Evolutionary conservation across 2,329 filamentous ascomycete genomes (phyloP), one percentile per base, ranked within the genome.

Genomic region (Raffaelea deltoideospora): DNA sequence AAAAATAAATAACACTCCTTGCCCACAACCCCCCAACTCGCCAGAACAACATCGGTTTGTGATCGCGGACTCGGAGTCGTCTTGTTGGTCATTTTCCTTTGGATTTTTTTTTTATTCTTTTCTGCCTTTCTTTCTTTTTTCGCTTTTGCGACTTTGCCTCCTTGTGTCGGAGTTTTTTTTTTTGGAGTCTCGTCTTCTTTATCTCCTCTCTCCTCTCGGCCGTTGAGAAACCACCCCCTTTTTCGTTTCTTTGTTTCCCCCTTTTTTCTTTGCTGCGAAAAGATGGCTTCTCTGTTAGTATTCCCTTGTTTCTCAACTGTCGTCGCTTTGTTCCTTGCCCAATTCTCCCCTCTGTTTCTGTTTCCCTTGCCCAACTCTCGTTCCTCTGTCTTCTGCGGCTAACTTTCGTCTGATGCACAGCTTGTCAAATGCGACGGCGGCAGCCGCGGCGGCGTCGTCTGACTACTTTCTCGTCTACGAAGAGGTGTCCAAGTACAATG

Each of bases 401-500:
- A 31, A 35, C 30, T 19, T n/a, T n/a, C n/a, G n/a, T n/a, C n/a
- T n/a, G n/a, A n/a, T 10, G 19, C 1, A 8, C 18, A 33, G 17
- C 6, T 23, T 46, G 5, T 20, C 34, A 22, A 46, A 45, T 33
- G 37, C 34, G 24, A 41, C 43, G 9, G 19, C 43, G 8, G 30
- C 35, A 7, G 39, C 40, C 23, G 27, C 38, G 17, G 13, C 39
- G 43, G 58, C 64, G 45, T 60, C 63, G 31, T 56, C 61, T 42
- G 61, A 63, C 47, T 74, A 73, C 53, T 58, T 71, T 29, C 61
- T 58, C 47, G 69, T 78, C 44, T 67, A 74, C 50, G 69, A 76
- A 45, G 71, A 77, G 53, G 65, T 79, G 18, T 64, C 69, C 52
- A 75, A 76, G 54, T 69, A 74, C 68, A 90, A 94, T 71, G 72